Evolutionary conservation across 345 rosid genomes (phyloP), one percentile per base, ranked within the genome.

Genomic region (Combretum micranthum): DNA sequence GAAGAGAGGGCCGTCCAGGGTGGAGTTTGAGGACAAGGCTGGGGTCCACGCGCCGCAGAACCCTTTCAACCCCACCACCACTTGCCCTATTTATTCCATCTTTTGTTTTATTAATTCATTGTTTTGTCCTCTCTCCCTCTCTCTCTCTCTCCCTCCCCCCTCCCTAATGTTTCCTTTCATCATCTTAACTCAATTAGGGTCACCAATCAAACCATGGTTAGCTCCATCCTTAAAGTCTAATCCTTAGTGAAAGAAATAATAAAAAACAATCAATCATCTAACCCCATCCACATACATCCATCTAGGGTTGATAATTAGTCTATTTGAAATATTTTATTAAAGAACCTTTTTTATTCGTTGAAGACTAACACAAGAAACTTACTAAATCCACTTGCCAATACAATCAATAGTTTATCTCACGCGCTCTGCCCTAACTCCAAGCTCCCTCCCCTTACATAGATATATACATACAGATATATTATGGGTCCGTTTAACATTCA

Each of bases 21-120:
- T 65, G 68, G 69, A 44, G 50, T 60, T 53, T 63, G 63, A 54
- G 6, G 74, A 57, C 69, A 67, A 47, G 55, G 8, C 21, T 64
- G 69, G 83, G 77, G 3, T 78, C 88, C 81, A 71, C 67, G 50
- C 73, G 80, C 83, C 75, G 83, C 79, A 19, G 63, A 71, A 50
- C 57, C 58, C 37, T 22, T 50, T 75, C 74, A 65, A 72, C 68
- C 57, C 72, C 59, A 60, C 59, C 19, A 32, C 53, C 49, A 44
- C 59, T 54, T 47, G 57, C 48, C 57, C 60, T 48, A 18, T 9
- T 17, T 23, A 23, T 42, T 26, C 9, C 26, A 11, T 10, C 43
- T 59, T 15, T 19, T 53, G 53, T 15, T 39, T 53, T 19, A 4
- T 43, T 42, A 47, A 15, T 54, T 39, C 21, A 50, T 46, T 46